Evolutionary conservation across 495 filamentous ascomycete species (phyloP).

Genomic region (Immersiella caudata): DNA sequence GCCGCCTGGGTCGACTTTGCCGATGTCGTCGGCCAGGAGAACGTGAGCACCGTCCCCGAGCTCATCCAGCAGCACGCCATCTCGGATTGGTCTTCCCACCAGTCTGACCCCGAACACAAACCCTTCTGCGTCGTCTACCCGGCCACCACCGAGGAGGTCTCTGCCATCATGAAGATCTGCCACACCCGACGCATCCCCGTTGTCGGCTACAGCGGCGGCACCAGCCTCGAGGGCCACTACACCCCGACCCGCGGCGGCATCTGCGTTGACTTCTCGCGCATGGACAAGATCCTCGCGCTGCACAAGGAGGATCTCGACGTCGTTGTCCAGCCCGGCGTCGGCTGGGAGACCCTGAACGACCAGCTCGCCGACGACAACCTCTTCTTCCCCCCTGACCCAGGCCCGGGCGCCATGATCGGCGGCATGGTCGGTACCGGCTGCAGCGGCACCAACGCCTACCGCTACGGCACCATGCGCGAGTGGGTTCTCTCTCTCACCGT

Average conservation of each 20-base stretch:
- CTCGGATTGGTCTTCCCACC: conserved; percentile 89
- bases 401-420: conserved; percentile 84
- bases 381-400: conserved; percentile 85
- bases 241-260: conserved; percentile 74
- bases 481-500: conserved; percentile 92
- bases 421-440: conserved; percentile 97
- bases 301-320: conserved; percentile 79
- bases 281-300: conserved; percentile 71
- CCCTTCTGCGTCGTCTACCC: conserved; percentile 71
- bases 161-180: conserved; percentile 73
- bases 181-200: conserved; percentile 71
- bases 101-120: conserved; percentile 45
- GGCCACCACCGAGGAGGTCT: conserved; percentile 68
- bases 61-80: conserved; percentile 75
- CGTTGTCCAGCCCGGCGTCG: conserved; percentile 78
- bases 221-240: conserved; percentile 79
- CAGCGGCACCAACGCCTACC: conserved; percentile 88
- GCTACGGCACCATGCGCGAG: conserved; percentile 96
- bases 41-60: conserved; percentile 73
- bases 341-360: conserved; percentile 80
- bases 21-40: conserved; percentile 77
- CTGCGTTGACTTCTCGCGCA: conserved; percentile 73
- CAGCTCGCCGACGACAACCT: conserved; percentile 65
- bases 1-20: conserved; percentile 93
- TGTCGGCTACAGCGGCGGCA: conserved; percentile 75